These are phyloP conservation scores for Aureobasidium vineae DNA, from an alignment of 2,329 filamentous ascomycete genomes.

Conservation along the genomic window DNA sequence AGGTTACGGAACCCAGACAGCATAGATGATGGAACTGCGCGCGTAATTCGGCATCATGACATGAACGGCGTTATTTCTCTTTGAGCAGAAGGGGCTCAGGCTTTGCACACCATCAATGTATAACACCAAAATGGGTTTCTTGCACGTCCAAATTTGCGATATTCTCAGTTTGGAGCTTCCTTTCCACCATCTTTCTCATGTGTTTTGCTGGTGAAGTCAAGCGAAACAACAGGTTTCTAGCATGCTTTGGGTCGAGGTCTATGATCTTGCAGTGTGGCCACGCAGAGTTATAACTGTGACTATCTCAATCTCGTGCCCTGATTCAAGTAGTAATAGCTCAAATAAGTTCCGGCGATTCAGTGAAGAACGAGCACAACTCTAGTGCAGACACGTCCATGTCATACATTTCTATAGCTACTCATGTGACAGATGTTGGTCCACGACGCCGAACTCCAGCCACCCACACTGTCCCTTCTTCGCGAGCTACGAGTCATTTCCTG, in stretches of 20 bases:
- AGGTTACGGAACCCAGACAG: conserved; percentile 84
- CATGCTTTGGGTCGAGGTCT: too few species aligned
- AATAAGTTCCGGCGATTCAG: too few species aligned
- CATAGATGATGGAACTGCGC: conserved; percentile 29
- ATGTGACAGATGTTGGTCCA: conserved; percentile 2
- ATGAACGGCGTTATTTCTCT: conserved; percentile 24
- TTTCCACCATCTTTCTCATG: background rate
- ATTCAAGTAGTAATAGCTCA: too few species aligned
- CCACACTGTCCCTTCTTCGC: background rate
- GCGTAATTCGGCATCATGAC: conserved; percentile 25
- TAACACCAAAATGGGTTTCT: conserved; percentile 7
- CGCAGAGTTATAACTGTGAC: too few species aligned
- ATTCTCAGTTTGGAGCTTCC: background rate
- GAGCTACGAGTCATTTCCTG: background rate
- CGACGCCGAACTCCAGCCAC: conserved; percentile 1
- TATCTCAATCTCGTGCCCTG: too few species aligned
- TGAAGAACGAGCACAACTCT: background rate
- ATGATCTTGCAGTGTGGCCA: too few species aligned
- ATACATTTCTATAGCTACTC: background rate
- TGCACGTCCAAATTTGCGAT: background rate
- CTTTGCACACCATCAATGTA: conserved; percentile 20
- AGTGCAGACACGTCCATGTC: background rate
- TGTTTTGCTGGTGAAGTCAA: too few species aligned
- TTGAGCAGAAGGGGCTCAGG: conserved; percentile 2
- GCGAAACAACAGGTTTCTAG: too few species aligned